Conservation (phyloP, 2,329 filamentous ascomycete genomes). For the Tolypocladium endophyticum region DNA sequence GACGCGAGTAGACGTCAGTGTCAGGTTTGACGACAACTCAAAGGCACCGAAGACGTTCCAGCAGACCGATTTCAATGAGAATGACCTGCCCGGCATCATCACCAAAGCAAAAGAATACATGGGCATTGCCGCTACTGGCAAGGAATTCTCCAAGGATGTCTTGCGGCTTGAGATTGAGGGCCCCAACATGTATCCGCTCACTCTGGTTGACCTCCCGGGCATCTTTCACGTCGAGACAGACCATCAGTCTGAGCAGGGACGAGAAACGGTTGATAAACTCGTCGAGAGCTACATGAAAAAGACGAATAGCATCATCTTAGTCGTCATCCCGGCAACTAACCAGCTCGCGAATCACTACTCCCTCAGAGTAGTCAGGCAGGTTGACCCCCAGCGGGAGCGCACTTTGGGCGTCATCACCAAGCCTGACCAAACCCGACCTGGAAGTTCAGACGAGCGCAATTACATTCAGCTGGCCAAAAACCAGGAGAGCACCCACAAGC, state of each 20-base stretch:
- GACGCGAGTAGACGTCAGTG: conserved; percentile 29
- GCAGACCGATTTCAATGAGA: conserved; percentile 22
- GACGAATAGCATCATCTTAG: conserved; percentile 47
- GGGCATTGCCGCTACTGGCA: conserved; percentile 23
- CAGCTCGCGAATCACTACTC: conserved; percentile 43
- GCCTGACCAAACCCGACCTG: conserved; percentile 30
- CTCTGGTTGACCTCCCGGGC: conserved; percentile 45
- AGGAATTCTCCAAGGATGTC: conserved; percentile 33
- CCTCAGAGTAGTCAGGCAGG: conserved; percentile 27
- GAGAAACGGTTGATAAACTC: conserved; percentile 21
- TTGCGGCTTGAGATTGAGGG: conserved; percentile 35
- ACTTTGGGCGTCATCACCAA: conserved; percentile 50
- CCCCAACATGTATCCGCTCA: conserved; percentile 33
- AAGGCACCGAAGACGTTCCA: conserved; percentile 13
- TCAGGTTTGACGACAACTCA: conserved; percentile 21
- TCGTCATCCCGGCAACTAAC: conserved; percentile 37
- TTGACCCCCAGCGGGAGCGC: conserved; percentile 31
- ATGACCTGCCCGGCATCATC: conserved; percentile 37
- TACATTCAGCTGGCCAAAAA: conserved; percentile 25
- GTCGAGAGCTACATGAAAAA: conserved; percentile 45
- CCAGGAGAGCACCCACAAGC: conserved; percentile 10
- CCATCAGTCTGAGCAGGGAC: conserved; percentile 19
- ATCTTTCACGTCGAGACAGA: conserved; percentile 22
- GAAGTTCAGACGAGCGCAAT: conserved; percentile 25
- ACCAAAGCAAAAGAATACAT: conserved; percentile 39